Base-by-base conservation (phyloP, 1,284 basidiomycete genomes). In the Malassezia nana region DNA sequence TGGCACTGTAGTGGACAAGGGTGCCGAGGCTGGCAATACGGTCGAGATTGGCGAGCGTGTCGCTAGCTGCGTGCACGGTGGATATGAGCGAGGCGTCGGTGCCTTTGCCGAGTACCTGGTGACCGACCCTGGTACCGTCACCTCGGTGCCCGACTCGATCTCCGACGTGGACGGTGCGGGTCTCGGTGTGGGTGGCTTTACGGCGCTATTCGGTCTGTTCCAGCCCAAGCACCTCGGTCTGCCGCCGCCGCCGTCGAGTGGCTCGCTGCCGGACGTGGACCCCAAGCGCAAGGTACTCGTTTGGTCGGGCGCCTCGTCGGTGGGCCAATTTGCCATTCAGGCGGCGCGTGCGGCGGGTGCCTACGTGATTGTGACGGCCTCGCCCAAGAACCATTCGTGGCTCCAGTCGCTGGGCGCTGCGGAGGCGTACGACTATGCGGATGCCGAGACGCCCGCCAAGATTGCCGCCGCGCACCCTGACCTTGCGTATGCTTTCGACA, bases 1-100 rank as follows among this genome's bases (percentile, higher is more conserved):
- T 26, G 83, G 84, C 10, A 74, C 78, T 3, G 78, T 84, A 20
- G 78, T 78, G 20, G 75, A 77, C 44, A 67, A 83, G 31, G 82
- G 59, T 1, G 52, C 58, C 22, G 31, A 56, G 10, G 58, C 56
- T 26, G 50, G 57, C 31, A 52, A 75, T 31, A 44, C 49, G n/a
- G 50, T 82, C 64, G 71, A 75, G 42, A 77, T 79, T 31, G 82
- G 83, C 2, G 82, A 84, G 64, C 76, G 78, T 65, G 80, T 84
- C 12, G 77, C 77, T 4, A 78, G 77, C 9, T 74, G 76, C 48
- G 77, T 79, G 6, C 76, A 78, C 58, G 79, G 78, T 28, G 75
- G 75, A 31, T 55, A 69, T 49, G 66, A 55, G 43, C 45, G 60
- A 7, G 69, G 65, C 31, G 63, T 70, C 30, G 76, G 76, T 15